Percentiles rank a stretch among this genome's conserved stretches.
Conservation (phyloP, 352 stramenopile species). For the Globisporangium acanthophoron region DNA sequence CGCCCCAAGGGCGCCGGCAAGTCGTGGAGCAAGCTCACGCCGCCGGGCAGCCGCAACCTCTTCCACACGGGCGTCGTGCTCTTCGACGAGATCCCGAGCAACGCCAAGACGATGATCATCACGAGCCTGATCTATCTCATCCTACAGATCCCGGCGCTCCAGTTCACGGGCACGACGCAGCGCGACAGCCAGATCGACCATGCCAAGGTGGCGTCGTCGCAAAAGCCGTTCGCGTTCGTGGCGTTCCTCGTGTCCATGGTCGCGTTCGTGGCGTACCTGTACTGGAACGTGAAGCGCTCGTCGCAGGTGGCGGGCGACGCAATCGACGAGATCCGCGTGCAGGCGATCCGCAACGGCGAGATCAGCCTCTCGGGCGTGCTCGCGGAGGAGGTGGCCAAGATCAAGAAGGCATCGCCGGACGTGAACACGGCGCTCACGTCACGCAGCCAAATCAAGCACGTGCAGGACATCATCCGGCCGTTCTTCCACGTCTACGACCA, state of each 20-base stretch:
- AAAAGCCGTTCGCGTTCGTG: slow-evolving; percentile 87
- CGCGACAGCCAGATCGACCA: slow-evolving; percentile 70
- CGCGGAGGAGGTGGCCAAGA: slow-evolving; percentile 66
- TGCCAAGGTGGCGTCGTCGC: slow-evolving; percentile 58
- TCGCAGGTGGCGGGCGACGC: slow-evolving; percentile 58
- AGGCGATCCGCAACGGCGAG: slow-evolving; percentile 63
- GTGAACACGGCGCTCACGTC: slow-evolving; percentile 48
- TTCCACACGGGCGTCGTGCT: slow-evolving; percentile 74
- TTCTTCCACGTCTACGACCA: slow-evolving; percentile 94
- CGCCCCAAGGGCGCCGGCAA: slow-evolving; percentile 64
- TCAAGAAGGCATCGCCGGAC: slow-evolving; percentile 35
- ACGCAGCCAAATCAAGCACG: slow-evolving; percentile 54
- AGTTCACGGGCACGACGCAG: slow-evolving; percentile 73
- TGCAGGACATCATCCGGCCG: slow-evolving; percentile 89
- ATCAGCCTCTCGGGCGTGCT: slow-evolving; percentile 80
- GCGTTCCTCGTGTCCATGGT: slow-evolving; percentile 87
- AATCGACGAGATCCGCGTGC: slow-evolving; percentile 67
- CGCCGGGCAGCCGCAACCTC: slow-evolving; percentile 59
- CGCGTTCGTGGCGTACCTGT: slow-evolving; percentile 91
- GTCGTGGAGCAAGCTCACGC: slow-evolving; percentile 81
- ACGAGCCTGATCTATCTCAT: slow-evolving; percentile 95
- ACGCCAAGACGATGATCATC: slow-evolving; percentile 89
- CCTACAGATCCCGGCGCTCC: slow-evolving; percentile 90
- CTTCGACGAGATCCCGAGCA: slow-evolving; percentile 85
- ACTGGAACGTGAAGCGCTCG: slow-evolving; percentile 86